phyloP scores from a whole-genome alignment of 1,139 yeast genomes.

The Geotrichum bryndzae region DNA sequence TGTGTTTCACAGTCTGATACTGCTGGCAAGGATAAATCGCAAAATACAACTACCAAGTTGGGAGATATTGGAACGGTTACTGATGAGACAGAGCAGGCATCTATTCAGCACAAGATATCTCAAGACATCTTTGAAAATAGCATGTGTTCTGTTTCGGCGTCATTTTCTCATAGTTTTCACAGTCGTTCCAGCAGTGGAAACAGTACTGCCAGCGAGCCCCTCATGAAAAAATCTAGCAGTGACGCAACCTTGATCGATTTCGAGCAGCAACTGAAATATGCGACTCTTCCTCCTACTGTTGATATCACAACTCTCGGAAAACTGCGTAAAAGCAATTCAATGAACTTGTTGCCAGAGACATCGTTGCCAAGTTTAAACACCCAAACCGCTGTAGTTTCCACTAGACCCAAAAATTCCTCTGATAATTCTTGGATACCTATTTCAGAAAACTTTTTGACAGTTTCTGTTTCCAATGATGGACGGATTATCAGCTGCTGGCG shows the following conservation, averaged over 20 bases:
- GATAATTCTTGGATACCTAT: slow-evolving; percentile 2
- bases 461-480: slow-evolving; percentile 4
- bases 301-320: background rate
- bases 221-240: background rate
- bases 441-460: slow-evolving; percentile 3
- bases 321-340: background rate
- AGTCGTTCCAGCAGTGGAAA: background rate
- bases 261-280: background rate
- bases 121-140: background rate
- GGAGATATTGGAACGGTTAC: background rate
- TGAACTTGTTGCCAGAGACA: background rate
- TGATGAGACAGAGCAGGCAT: background rate
- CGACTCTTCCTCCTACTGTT: background rate
- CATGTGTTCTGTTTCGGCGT: background rate
- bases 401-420: background rate
- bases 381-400: background rate
- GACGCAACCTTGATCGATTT: background rate
- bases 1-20: background rate
- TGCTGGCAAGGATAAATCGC: background rate
- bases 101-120: background rate
- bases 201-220: background rate
- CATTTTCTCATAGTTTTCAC: background rate
- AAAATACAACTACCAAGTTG: background rate
- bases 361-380: background rate
- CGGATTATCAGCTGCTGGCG: slow-evolving; percentile 1